Evolutionary conservation across 208 protist species (phyloP).

Genomic region (Leishmania martiniquensis): DNA sequence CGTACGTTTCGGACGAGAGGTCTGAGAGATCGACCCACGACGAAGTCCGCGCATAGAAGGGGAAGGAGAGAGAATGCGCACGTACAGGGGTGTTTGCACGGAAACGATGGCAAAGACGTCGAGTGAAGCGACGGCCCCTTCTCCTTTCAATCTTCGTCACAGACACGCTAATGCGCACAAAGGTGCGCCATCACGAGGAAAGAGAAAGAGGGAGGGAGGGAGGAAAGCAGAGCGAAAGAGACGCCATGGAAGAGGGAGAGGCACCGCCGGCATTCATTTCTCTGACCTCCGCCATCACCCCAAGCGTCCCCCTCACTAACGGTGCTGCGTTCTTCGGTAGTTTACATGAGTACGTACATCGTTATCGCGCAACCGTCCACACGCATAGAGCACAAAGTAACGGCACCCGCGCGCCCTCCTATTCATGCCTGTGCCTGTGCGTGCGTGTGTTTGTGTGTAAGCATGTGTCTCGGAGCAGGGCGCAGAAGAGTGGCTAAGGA

Average conservation of each 20-base stretch:
- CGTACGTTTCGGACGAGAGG: not conserved
- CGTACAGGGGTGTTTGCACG: not conserved
- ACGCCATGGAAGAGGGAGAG: not conserved
- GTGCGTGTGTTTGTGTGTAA: no score
- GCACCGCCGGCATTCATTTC: not conserved
- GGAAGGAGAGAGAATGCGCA: not conserved
- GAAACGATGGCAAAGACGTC: not conserved
- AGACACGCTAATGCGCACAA: no score
- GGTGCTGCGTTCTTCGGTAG: not conserved
- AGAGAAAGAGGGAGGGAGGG: no score
- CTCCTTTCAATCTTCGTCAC: not conserved
- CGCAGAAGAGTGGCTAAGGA: no score
- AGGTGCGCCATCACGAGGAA: no score
- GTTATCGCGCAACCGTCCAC: not conserved
- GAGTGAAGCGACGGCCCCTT: not conserved
- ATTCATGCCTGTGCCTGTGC: no score
- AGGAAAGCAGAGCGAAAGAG: no score
- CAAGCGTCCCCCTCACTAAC: not conserved
- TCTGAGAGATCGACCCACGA: not conserved
- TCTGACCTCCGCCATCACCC: not conserved
- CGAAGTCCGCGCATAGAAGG: not conserved
- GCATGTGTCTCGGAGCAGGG: no score
- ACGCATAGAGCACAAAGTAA: not conserved
- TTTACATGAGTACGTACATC: conserved; percentile 6
- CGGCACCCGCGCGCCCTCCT: not conserved